phyloP scores from a whole-genome alignment of 257 asterid species.

The Buddleja alternifolia region DNA sequence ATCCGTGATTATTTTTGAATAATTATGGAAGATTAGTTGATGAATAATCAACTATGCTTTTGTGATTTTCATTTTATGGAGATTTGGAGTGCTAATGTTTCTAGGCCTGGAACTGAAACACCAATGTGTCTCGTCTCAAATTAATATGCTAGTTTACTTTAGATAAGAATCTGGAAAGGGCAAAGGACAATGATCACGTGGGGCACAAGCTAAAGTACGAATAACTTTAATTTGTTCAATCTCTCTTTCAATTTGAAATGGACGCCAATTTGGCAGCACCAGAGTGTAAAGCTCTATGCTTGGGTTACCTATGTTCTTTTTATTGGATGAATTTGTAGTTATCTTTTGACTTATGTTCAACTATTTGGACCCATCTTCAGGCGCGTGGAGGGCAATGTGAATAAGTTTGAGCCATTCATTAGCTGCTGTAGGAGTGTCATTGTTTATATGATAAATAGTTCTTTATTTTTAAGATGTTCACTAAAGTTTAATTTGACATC shows the following conservation, averaged over 20 bases:
- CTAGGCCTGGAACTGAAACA: slow-evolving; percentile 10
- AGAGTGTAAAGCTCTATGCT: background rate
- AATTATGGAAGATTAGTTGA: slow-evolving; percentile 1
- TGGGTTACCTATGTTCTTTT: background rate
- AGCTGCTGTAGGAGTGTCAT: too few relatives aligned
- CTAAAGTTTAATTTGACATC: slow-evolving; percentile 1
- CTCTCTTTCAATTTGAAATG: background rate
- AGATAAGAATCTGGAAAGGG: background rate
- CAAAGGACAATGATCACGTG: background rate
- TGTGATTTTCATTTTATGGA: background rate
- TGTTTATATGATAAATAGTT: background rate
- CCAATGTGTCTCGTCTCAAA: background rate
- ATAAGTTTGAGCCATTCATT: too few relatives aligned
- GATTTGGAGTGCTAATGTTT: slow-evolving; percentile 21
- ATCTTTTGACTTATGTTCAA: background rate
- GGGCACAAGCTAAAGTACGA: background rate
- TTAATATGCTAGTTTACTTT: background rate
- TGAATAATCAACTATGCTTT: background rate
- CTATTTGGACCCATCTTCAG: background rate
- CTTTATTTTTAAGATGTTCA: background rate
- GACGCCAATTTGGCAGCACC: background rate
- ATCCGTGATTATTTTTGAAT: background rate
- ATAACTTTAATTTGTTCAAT: background rate
- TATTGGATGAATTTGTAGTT: background rate
- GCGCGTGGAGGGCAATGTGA: background rate